These are phyloP conservation scores for Aspergillus haitiensis DNA, from an alignment of 495 filamentous ascomycete genomes.

Conservation along the genomic window DNA sequence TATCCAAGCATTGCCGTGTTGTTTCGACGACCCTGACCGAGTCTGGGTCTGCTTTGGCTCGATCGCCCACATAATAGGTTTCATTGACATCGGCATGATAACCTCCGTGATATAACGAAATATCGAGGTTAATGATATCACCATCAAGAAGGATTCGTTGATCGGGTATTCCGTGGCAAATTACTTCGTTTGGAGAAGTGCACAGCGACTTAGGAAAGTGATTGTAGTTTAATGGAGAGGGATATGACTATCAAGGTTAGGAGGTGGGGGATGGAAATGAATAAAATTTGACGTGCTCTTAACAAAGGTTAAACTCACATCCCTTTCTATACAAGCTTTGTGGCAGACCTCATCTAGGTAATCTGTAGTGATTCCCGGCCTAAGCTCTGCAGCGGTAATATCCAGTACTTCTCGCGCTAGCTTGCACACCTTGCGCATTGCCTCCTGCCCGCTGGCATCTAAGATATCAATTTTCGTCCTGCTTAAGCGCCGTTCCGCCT, in stretches of 20 bases:
- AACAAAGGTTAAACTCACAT: conserved; percentile 55
- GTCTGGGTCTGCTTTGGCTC: conserved; percentile 69
- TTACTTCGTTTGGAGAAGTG: conserved; percentile 92
- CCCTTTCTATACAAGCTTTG: conserved; percentile 87
- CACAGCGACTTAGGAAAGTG: conserved; percentile 97
- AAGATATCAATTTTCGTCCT: conserved; percentile 74
- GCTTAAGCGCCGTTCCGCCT: conserved; percentile 68
- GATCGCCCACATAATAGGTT: conserved; percentile 85
- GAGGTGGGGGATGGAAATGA: not conserved
- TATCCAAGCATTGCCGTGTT: conserved; percentile 73
- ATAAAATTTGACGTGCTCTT: no score
- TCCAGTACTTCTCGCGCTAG: conserved; percentile 90
- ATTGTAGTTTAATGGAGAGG: conserved; percentile 92
- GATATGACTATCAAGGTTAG: conserved; percentile 70
- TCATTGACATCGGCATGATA: conserved; percentile 90
- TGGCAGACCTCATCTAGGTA: conserved; percentile 95
- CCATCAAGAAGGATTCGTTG: conserved; percentile 74
- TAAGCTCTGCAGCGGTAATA: conserved; percentile 75
- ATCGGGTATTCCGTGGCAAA: conserved; percentile 91
- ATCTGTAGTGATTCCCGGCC: conserved; percentile 91
- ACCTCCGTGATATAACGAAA: conserved; percentile 81
- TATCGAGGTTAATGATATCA: conserved; percentile 87
- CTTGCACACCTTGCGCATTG: conserved; percentile 90
- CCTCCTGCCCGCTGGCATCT: conserved; percentile 72
- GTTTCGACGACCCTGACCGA: conserved; percentile 80